These are phyloP conservation scores for Zhuliangozyma blackwelliae DNA, from an alignment of 1,139 yeast genomes.

Conservation along the genomic window DNA sequence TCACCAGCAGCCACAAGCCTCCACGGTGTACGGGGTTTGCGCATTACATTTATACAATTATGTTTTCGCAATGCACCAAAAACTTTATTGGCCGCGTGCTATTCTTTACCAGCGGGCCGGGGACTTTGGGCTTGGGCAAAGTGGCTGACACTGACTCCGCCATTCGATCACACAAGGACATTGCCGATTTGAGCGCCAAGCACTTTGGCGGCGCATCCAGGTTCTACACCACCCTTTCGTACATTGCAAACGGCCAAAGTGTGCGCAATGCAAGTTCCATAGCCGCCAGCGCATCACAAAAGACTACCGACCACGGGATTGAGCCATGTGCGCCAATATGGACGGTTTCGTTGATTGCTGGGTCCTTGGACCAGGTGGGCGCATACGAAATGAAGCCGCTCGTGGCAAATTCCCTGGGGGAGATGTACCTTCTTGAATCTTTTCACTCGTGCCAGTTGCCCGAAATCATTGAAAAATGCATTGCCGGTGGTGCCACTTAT, in stretches of 20 bases:
- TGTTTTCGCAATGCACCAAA: conserved; percentile 16
- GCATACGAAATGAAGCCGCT: conserved; percentile 36
- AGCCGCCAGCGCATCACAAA: conserved; percentile 17
- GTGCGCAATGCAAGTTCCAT: conserved; percentile 11
- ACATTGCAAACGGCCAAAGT: conserved; percentile 28
- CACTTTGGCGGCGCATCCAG: conserved; percentile 22
- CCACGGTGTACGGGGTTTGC: conserved; percentile 32
- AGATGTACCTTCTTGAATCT: conserved; percentile 21
- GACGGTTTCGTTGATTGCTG: conserved; percentile 28
- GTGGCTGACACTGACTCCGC: conserved; percentile 18
- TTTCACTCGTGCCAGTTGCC: conserved; percentile 21
- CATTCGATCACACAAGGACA: conserved; percentile 35
- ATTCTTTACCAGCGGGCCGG: conserved; percentile 34
- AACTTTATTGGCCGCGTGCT: conserved; percentile 23
- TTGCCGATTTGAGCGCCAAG: conserved; percentile 25
- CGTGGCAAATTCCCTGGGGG: conserved; percentile 27
- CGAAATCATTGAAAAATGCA: conserved; percentile 3
- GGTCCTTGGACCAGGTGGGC: conserved; percentile 40
- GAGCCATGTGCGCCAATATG: conserved; percentile 21
- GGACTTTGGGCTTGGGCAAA: conserved; percentile 31
- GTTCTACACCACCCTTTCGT: conserved; percentile 26
- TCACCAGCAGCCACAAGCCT: conserved; percentile 26
- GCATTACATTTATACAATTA: conserved; percentile 18
- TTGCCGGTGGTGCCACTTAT: not conserved
- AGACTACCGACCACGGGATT: conserved; percentile 22